Base-by-base conservation (phyloP, 2,329 filamentous ascomycete species). In the Sphaceloma murrayae region DNA sequence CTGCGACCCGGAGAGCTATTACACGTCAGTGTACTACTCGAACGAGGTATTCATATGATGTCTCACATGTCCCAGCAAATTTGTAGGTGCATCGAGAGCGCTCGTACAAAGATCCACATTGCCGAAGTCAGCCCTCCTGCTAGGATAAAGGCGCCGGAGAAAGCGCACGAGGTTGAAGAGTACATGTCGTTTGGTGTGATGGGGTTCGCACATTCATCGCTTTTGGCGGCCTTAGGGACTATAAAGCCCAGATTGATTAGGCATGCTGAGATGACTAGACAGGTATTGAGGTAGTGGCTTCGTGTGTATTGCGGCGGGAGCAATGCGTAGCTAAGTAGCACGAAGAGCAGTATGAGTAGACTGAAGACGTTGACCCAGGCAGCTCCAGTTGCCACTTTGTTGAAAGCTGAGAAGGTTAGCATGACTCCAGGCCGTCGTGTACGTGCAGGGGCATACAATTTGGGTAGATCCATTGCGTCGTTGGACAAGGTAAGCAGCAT, bases 101-200 rank as follows among this genome's bases (percentile, higher is more conserved):
- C 84, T 51, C 91, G 79, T 48, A 95, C 73, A 60, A 95, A 94
- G 51, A 88, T 78, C 89, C 91, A 98, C 62, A 94, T 79, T 22
- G 86, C 77, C 34, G 80, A 84, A 21, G 78, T 75, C 73, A 88
- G 85, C 32, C 88, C 91, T 43, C 91, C 91, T 21, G 88, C 75
- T 40, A 96, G 74, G 40, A 98, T 67, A 52, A 95, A 80, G 1
- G 86, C 75, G 7, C 91, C 91, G 1, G 88, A 94, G 48, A 87
- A 82, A 4, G 87, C 91, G 60, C 91, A 98, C 3, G 85, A 78
- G 18, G 79, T 67, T 57, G 76, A 85, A 1, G 80, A 83, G 52
- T 79, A 74, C 88, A 96, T 95, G 59, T 88, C 85, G 58, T 96
- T 80, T 0, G 91, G 91, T 0, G 91, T 98, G 57, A 98, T 96